Percentiles rank a stretch among this genome's conserved stretches.
Evolutionary conservation across 1,284 basidiomycete genomes (phyloP).

Genomic region (Boletus sp.): DNA sequence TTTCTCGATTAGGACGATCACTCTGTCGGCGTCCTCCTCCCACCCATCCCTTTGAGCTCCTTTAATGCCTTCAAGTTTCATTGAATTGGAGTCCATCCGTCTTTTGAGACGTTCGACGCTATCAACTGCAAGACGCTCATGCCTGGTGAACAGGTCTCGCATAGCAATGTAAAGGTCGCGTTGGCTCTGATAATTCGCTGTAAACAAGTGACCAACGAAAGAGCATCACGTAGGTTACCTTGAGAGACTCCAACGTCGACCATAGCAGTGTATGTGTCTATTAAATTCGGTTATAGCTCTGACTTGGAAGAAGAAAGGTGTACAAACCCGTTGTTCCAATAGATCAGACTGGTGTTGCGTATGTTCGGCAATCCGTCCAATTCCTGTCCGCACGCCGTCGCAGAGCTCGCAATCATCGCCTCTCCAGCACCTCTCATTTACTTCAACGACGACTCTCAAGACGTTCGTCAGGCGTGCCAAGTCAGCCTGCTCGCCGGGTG

Average conservation of each 20-base stretch:
- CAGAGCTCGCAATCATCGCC: constrained; percentile 83
- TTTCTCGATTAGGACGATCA: constrained; percentile 69
- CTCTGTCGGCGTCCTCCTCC: constrained; percentile 80
- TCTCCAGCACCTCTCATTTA: constrained; percentile 77
- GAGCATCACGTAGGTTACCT: constrained; percentile 49
- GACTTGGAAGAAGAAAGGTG: not conserved
- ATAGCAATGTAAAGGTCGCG: constrained; percentile 87
- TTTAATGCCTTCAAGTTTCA: constrained; percentile 76
- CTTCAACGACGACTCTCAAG: constrained; percentile 76
- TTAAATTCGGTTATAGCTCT: constrained; percentile 2
- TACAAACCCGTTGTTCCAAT: constrained; percentile 75
- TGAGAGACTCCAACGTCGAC: constrained; percentile 72
- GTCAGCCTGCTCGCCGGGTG: constrained; percentile 66
- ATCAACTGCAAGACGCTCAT: constrained; percentile 83
- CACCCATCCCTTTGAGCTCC: constrained; percentile 75
- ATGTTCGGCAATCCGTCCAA: constrained; percentile 70
- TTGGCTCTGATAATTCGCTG: constrained; percentile 57
- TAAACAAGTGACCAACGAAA: constrained; percentile 17
- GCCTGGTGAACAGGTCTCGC: constrained; percentile 82
- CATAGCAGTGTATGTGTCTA: constrained; percentile 64
- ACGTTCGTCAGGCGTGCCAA: constrained; percentile 81
- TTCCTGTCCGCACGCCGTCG: constrained; percentile 77
- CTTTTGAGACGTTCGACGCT: constrained; percentile 86
- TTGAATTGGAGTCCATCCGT: constrained; percentile 73
- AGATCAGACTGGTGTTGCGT: constrained; percentile 78